Conservation (phyloP, 1,139 yeast genomes). For the Nakaseomyces bracarensis region DNA sequence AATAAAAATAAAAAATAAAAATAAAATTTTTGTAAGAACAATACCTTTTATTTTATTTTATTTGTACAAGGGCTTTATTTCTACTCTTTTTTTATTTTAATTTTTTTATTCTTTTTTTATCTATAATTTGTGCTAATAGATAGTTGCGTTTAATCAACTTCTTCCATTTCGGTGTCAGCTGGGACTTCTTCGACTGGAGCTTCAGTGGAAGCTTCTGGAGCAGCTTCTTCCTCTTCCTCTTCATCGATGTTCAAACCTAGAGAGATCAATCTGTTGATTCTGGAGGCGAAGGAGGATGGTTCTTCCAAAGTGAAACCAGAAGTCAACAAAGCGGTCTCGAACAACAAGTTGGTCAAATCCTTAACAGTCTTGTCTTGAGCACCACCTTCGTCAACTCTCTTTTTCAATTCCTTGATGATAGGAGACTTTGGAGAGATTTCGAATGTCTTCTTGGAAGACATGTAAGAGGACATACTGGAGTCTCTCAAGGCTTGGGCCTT, state of each 20-base stretch:
- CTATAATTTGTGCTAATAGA: neutral
- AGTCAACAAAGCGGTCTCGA: conserved; percentile 95
- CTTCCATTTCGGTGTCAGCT: conserved; percentile 97
- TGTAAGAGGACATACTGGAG: conserved; percentile 97
- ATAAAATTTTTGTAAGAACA: too few relatives aligned
- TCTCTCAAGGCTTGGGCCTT: conserved; percentile 99
- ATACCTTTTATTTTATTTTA: too few relatives aligned
- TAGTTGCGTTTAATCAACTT: conserved; percentile 73
- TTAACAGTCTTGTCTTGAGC: conserved; percentile 97
- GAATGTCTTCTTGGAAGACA: conserved; percentile 98
- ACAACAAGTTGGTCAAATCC: conserved; percentile 92
- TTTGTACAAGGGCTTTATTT: too few relatives aligned
- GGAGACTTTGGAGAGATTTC: conserved; percentile 97
- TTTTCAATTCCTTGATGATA: conserved; percentile 89
- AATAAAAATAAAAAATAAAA: neutral
- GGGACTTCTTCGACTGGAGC: conserved; percentile 53
- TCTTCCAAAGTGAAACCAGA: conserved; percentile 99
- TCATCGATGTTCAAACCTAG: conserved; percentile 98
- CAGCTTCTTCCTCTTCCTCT: conserved; percentile 50
- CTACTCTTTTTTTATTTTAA: too few relatives aligned
- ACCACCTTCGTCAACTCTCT: conserved; percentile 95
- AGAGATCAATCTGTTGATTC: conserved; percentile 97
- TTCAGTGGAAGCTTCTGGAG: conserved; percentile 41
- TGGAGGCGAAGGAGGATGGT: conserved; percentile 93
- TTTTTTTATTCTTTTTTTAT: too few relatives aligned